phyloP scores from a whole-genome alignment of 169 alveolate genomes.

The Plasmodium malariae region DNA sequence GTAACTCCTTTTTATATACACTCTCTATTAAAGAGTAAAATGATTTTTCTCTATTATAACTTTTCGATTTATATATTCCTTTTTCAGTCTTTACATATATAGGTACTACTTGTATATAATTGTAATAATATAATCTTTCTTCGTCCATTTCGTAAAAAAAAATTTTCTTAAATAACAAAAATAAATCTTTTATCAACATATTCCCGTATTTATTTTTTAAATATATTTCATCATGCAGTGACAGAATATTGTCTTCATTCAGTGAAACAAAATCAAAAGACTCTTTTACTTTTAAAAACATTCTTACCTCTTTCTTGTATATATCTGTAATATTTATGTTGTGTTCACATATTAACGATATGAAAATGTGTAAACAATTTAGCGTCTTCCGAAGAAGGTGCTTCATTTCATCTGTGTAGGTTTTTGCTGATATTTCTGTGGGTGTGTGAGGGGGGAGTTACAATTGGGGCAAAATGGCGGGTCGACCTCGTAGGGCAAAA shows the following conservation, averaged over 20 bases:
- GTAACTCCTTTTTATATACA: slow-evolving; percentile 23
- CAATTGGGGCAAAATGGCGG: no score
- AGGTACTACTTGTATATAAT: slow-evolving; percentile 51
- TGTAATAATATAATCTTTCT: slow-evolving; percentile 15
- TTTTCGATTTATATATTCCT: slow-evolving; percentile 38
- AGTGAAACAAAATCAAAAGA: not conserved
- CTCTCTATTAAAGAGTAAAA: slow-evolving; percentile 28
- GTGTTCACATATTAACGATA: slow-evolving; percentile 31
- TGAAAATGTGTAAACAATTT: slow-evolving; percentile 17
- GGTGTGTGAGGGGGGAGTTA: no score
- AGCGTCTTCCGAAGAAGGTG: slow-evolving; percentile 18
- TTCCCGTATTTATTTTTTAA: slow-evolving; percentile 71
- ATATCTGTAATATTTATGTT: slow-evolving; percentile 3
- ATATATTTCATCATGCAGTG: slow-evolving; percentile 40
- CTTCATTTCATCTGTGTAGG: slow-evolving; percentile 15
- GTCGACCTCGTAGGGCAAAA: no score
- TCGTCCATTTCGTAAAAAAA: slow-evolving; percentile 18
- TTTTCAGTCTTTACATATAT: slow-evolving; percentile 51
- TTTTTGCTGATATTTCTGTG: slow-evolving; percentile 2
- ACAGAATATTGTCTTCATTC: slow-evolving; percentile 33
- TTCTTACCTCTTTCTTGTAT: slow-evolving; percentile 40
- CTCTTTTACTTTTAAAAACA: slow-evolving; percentile 60
- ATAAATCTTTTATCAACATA: slow-evolving; percentile 22
- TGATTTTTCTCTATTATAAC: slow-evolving; percentile 28
- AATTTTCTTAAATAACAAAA: slow-evolving; percentile 19